Evolutionary conservation across 2,329 filamentous ascomycete genomes (phyloP).

Genomic region (Apiospora aurea): DNA sequence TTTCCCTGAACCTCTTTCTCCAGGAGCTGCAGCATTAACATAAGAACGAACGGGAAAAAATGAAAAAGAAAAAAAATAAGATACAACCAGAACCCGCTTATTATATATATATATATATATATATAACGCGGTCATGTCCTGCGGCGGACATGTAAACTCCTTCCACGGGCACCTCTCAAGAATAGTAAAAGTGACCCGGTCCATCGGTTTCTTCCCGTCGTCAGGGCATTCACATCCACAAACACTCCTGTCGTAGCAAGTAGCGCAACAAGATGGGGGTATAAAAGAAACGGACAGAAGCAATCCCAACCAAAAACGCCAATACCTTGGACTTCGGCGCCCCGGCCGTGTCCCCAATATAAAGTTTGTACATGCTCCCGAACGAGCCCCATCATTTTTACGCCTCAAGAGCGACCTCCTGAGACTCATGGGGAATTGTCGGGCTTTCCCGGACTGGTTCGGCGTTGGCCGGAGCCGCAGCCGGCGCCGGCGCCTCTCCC

Average conservation of each 20-base stretch:
- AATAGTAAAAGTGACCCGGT: constrained; percentile 32
- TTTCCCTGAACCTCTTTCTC: background rate
- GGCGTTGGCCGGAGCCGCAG: constrained; percentile 41
- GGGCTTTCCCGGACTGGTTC: constrained; percentile 50
- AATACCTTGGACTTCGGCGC: constrained; percentile 19
- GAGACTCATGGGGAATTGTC: constrained; percentile 33
- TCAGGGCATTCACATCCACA: constrained; percentile 39
- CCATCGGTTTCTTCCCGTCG: constrained; percentile 36
- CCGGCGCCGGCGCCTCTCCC: constrained; percentile 43
- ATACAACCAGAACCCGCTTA: constrained; percentile 10
- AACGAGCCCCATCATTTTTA: constrained; percentile 31
- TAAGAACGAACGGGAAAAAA: background rate
- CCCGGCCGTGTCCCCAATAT: constrained; percentile 11
- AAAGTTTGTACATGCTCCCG: constrained; percentile 8
- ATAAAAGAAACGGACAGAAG: constrained; percentile 47
- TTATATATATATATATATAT: constrained; percentile 26
- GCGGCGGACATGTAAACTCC: background rate
- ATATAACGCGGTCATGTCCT: constrained; percentile 22
- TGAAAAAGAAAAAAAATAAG: background rate
- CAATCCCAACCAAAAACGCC: constrained; percentile 42
- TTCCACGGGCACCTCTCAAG: constrained; percentile 31
- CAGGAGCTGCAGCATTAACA: background rate
- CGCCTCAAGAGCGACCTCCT: constrained; percentile 37
- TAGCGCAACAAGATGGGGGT: constrained; percentile 48
- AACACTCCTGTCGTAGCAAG: constrained; percentile 42